Base-by-base conservation (phyloP, 2,329 filamentous ascomycete genomes). In the Venturia nashicola region DNA sequence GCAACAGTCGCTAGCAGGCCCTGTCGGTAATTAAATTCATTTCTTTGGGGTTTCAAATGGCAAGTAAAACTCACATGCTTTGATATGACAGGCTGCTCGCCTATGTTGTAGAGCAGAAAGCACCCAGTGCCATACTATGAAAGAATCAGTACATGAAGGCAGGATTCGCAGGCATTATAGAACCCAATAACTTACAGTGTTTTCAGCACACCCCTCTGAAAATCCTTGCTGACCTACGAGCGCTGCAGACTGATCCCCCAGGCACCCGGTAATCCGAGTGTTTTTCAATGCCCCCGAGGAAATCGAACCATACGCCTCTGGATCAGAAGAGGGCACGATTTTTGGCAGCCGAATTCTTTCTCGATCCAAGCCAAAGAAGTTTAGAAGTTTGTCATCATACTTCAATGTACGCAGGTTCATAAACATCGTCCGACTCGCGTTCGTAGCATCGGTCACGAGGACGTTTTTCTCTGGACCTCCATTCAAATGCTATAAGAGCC, bases 391-490 rank as follows among this genome's bases (percentile, higher is more conserved):
- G 64, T 91, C 85, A 72, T 93, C 90, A 75, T 96, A 96, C 70
- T 91, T 75, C 65, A 91, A 80, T 12, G 86, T 92, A 69, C 86
- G 82, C 63, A 96, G 80, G 76, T 96, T 91, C 87, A 96, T 92
- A 75, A 96, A 94, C 91, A 96, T 95, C 66, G 91, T 96, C 71
- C 91, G 82, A 62, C 89, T 93, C 23, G 91, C 91, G 73, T 96
- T 96, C 66, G 89, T 91, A 59, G 87, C 85, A 74, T 96, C 91
- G 0, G 91, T 94, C 65, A 96, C 90, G 71, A 90, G 86, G 54
- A 91, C 76, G 64, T 86, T 83, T 61, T 82, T 84, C 65, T 84
- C 80, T 40, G 78, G 80, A 61, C 88, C 86, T 65, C 89, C 90
- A 71, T 95, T 91, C 61, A 96, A 82, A 69, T 87, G 86, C 77